Conservation (phyloP, 345 rosid species). For the Syzygium aromaticum region DNA sequence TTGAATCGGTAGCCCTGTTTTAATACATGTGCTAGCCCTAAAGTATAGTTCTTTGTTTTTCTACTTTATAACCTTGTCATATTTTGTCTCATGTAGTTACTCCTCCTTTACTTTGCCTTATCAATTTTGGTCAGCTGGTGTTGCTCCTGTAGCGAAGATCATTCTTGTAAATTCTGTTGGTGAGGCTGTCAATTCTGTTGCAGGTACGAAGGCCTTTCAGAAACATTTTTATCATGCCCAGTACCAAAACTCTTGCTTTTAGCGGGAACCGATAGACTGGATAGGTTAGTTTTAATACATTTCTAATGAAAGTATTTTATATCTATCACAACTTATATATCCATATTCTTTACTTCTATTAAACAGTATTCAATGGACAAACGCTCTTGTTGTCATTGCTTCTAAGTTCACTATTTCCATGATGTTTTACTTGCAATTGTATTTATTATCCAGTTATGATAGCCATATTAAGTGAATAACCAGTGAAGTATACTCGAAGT, state of each 20-base stretch:
- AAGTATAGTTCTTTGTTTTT: not conserved
- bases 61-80: not conserved
- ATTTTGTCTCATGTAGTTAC: not conserved
- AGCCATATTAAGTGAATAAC: not conserved
- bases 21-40: not conserved
- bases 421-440: not conserved
- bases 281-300: slow-evolving; percentile 34
- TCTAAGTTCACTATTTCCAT: not conserved
- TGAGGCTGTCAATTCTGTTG: not conserved
- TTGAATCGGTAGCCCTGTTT: not conserved
- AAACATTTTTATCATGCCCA: slow-evolving; percentile 72
- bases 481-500: not conserved
- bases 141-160: not conserved
- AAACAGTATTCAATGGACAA: not conserved
- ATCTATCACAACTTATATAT: not conserved
- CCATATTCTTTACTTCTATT: not conserved
- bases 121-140: not conserved
- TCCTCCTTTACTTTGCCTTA: not conserved
- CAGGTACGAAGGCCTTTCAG: slow-evolving; percentile 97
- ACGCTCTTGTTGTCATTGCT: not conserved
- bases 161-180: not conserved
- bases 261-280: slow-evolving; percentile 89
- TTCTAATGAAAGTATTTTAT: not conserved
- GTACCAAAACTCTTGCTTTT: slow-evolving; percentile 81
- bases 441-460: not conserved